These are phyloP conservation scores for Batrachochytrium dendrobatidis DNA, from an alignment of 371 early-diverging fungal species.

Conservation along the genomic window DNA sequence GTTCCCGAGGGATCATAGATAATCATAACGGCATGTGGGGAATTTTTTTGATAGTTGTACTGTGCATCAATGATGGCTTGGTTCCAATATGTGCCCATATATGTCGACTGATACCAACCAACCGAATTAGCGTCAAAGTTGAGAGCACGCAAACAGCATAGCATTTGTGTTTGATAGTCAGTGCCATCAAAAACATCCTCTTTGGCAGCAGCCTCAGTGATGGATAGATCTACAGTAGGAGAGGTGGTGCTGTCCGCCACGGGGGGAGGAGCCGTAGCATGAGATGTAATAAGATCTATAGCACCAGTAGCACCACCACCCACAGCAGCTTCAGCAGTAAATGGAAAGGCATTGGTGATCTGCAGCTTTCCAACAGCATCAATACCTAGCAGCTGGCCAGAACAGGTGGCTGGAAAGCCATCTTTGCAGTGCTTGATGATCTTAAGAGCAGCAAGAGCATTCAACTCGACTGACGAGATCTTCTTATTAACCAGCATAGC, in stretches of 20 bases:
- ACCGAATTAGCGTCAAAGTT: constrained; percentile 93
- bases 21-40: constrained; percentile 79
- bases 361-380: constrained; percentile 78
- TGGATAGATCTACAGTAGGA: background rate
- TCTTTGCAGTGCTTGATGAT: constrained; percentile 89
- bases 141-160: constrained; percentile 83
- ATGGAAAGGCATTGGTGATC: constrained; percentile 87
- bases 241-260: constrained; percentile 28
- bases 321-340: constrained; percentile 27
- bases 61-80: constrained; percentile 84
- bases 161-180: constrained; percentile 86
- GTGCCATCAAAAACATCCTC: constrained; percentile 37
- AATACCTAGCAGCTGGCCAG: constrained; percentile 84
- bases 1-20: constrained; percentile 85
- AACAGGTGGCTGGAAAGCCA: constrained; percentile 52
- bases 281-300: constrained; percentile 87
- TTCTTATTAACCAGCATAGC: background rate
- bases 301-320: constrained; percentile 74
- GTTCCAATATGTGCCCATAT: constrained; percentile 84
- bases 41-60: constrained; percentile 80
- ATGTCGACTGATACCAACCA: constrained; percentile 94
- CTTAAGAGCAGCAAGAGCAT: constrained; percentile 69
- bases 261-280: constrained; percentile 50
- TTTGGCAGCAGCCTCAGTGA: background rate
- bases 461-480: constrained; percentile 26